Evolutionary conservation across 805 yeast genomes (phyloP), one percentile per base, ranked within the genome.

Genomic region (Zygotorulaspora danielsina): DNA sequence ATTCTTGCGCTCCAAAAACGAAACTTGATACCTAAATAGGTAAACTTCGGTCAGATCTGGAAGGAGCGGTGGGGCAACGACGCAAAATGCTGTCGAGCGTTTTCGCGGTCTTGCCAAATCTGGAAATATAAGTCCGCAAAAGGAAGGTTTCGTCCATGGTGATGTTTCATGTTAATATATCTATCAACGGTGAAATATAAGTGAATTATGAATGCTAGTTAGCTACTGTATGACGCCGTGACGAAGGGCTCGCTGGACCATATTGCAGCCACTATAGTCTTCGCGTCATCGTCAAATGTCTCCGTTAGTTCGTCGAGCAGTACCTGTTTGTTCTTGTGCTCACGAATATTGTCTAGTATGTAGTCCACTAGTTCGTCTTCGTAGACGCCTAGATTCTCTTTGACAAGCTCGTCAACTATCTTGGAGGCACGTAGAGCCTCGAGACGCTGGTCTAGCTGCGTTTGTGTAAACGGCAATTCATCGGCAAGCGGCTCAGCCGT

Each of bases 251-350:
- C 54, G 41, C 26, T 54, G 39, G 46, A 33, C 65, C 65, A 60
- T 11, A 60, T 53, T n/a, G 40, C 49, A 13, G 49, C 49, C 5
- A 51, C 63, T 17, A 60, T 57, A 10, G 45, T 38, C 9, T 38
- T 38, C 12, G 60, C 59, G 34, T 60, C 65, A 3, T 57, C 62
- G 44, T 60, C 65, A 38, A 60, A 60, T 2, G 64, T 60, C 32
- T 60, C 64, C 28, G 45, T 45, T 8, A 60, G 45, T 26, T 60
- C 65, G 15, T 49, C 46, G 11, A 53, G 34, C 11, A 60, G 41
- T 17, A 47, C 45, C 9, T 42, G 32, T 38, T 47, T 56, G 31
- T 40, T 49, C 36, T 51, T 50, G 42, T 54, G 39, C 28, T 50
- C 55, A 12, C 42, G 46, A 15, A 60, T 54, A 27, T 55, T 55